Base-by-base conservation (phyloP, 176 grass and related monocot species). In the Zoysia japonica region DNA sequence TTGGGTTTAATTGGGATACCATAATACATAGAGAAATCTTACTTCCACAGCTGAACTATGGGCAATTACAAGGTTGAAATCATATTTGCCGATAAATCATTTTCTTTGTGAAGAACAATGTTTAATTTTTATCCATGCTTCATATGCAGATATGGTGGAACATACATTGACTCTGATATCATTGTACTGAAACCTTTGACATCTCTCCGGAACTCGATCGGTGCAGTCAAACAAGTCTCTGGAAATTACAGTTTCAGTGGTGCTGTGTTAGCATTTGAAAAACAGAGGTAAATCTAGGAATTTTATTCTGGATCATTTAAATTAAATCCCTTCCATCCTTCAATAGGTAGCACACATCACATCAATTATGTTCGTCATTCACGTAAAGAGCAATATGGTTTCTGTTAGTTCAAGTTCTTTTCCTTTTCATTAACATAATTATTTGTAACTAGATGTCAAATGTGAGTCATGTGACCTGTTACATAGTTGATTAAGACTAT, bases 161-260 rank as follows among this genome's bases (percentile, higher is more conserved):
- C 95, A 79, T 99, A 95, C 75, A 84, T 99, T n/a, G 96, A 99
- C 84, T 95, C 96, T 62, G 96, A 99, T 91, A 68, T 99, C 78
- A 84, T 99, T 74, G 81, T 99, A 68, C 86, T 99, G 42, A 99
- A 93, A 55, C 84, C 90, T 59, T 85, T 99, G 81, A 83, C 88
- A 56, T 47, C 76, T 20, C 70, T 94, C 70, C 73, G 61, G 45
- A 99, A 99, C 89, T 89, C 90, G 70, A 75, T 99, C 76, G 88
- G 90, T 75, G 62, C 78, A 16, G 75, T 69, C 42, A 79, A 90
- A 47, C 63, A 86, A 78, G 67, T 76, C 37, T 62, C 52, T 59
- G 82, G 72, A 62, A 81, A 73, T 63, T 82, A 81, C 47, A 83
- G 48, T 60, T 99, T 89, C 70, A 91, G 90, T 87, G 92, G 88